Base-by-base conservation (phyloP, 768 basidiomycete species). In the Rhodosporidiobolus sp. region DNA sequence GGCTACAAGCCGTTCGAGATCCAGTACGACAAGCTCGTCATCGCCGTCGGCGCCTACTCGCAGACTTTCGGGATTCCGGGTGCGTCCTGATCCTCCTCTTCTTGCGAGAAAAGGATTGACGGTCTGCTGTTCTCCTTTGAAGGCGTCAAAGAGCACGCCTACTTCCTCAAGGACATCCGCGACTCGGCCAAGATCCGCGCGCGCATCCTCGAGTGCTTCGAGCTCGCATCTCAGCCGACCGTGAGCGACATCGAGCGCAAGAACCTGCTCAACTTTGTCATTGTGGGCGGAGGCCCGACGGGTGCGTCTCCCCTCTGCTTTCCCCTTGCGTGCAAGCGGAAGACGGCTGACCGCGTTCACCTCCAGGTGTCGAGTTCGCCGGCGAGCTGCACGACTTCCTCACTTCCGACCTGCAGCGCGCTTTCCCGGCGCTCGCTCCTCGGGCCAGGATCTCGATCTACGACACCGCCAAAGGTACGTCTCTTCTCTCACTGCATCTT, bases 31-130 rank as follows among this genome's bases (percentile, higher is more conserved):
- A 91, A 90, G 79, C 84, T 94, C 20, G 86, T 94, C 65, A 87
- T 94, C 59, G 88, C 90, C 12, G 91, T 91, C 2, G 92, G 92
- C 11, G 89, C 90, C 57, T 93, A 93, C 81, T 87, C 86, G 4
- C 90, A 92, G 79, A 93, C 81, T 4, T 83, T 82, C 58, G 79
- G 77, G 19, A 81, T 79, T 11, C 76, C 77, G 3, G 81, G 82
- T 10, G 91, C 90, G 1, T 3, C 52, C 34, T 30, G 28, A 2
- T 8, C 34, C 76, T 5, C 50, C 38, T 28, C 12, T 63, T 54
- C 43, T 60, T 28, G 26, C 8, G 22, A 35, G n/a, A 19, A 8
- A 7, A 35, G 63, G 8, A 19, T 58, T 32, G 32, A 57, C 45
- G n/a, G 32, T 48, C 43, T 38, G 63, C 69, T 76, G 64, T 59